Evolutionary conservation across 441 rosid species (phyloP), one percentile per base, ranked within the genome.

Genomic region (Melastoma candidum): DNA sequence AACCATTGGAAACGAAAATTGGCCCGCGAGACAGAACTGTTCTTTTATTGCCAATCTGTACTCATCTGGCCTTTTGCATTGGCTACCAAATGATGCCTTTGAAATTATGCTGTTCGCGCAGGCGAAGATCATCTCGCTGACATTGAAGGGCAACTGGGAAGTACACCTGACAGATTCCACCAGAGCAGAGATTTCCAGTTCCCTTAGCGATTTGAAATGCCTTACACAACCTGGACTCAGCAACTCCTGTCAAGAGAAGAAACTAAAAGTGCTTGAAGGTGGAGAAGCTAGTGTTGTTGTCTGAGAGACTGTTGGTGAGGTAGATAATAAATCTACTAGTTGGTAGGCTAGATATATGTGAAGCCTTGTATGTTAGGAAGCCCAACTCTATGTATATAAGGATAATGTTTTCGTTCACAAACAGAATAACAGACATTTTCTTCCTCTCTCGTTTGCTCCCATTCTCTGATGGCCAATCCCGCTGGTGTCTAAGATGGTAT

Each of bases 61-160:
- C 12, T 50, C 41, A n/a, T 50, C 17, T 11, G 7, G 39, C 8
- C 41, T 4, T 26, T 50, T 24, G 53, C 32, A 25, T 36, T 50
- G 25, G 7, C 26, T 12, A 36, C 41, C 53, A 26, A 50, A 29
- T 12, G 41, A 29, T 26, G 39, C 39, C 53, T 50, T 26, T n/a
- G 53, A 50, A 36, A 50, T 4, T 50, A 50, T 50, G 53, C 39
- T 26, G 11, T 50, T 50, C 32, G 17, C 32, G 3, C 7, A 50
- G 13, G 39, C 53, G 8, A 11, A 9, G 7, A 50, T 26, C 39
- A 25, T 50, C 32, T 50, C 8, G 39, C 53, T 50, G 12, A 50
- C 17, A 50, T 50, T 50, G 53, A 50, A 50, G 11, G 53, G 53
- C 22, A 10, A 50, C 2, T 36, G 36, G 1, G 17, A 50, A 3